A percentile compares a stretch with the other conserved stretches of the same genome.
Conservation (phyloP, 805 yeast species). For the Kazachstania martiniae region DNA sequence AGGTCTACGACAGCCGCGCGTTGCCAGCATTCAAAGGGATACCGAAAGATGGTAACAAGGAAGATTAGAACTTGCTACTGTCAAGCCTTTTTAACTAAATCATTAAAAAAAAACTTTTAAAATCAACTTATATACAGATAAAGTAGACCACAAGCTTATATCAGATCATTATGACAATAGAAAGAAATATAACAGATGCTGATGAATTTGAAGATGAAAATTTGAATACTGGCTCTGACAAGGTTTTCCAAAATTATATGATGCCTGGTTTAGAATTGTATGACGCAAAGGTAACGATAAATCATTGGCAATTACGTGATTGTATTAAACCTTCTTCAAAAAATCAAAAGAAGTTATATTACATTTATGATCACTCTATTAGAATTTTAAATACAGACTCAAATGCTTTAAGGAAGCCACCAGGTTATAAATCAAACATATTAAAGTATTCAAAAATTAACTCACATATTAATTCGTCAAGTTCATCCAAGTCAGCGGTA, state of each 20-base stretch:
- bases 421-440: no score
- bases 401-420: slow-evolving; percentile 4
- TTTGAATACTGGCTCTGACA: slow-evolving; percentile 21
- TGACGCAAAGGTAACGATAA: slow-evolving; percentile 25
- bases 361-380: slow-evolving; percentile 47
- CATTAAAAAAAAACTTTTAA: no score
- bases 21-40: no score
- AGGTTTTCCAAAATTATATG: slow-evolving; percentile 24
- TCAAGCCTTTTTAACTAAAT: no score
- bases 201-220: slow-evolving; percentile 17
- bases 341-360: slow-evolving; percentile 37
- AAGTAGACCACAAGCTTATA: no score
- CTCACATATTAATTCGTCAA: no score
- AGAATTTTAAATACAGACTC: slow-evolving; percentile 32
- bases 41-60: no score
- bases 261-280: slow-evolving; percentile 25
- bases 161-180: slow-evolving; percentile 4
- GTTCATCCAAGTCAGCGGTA: not conserved
- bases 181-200: not conserved
- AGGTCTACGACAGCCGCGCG: no score
- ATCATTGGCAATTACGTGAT: slow-evolving; percentile 78
- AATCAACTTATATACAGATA: no score
- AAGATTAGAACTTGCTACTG: no score
- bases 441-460: not conserved
- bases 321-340: slow-evolving; percentile 44